Conservation (phyloP, 176 grass and related monocot species). For the Coix lacrymajobi region DNA sequence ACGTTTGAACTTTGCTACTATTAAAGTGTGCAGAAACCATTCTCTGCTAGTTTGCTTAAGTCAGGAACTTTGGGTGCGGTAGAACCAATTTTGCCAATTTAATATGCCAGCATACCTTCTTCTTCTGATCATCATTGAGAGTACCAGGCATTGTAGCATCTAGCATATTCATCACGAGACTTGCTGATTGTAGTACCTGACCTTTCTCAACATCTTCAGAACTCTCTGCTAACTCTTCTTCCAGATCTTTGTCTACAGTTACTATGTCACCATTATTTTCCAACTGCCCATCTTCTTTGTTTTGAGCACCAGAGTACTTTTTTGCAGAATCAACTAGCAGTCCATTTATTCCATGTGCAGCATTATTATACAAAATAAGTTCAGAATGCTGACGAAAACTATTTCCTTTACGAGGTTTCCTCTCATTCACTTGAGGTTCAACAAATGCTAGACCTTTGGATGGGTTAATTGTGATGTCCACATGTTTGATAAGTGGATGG, state of each 20-base stretch:
- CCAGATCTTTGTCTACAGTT: constrained; percentile 9
- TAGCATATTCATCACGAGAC: constrained; percentile 82
- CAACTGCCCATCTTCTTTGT: constrained; percentile 30
- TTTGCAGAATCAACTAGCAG: constrained; percentile 52
- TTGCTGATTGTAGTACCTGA: constrained; percentile 68
- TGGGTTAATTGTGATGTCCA: constrained; percentile 79
- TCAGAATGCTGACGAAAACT: constrained; percentile 25
- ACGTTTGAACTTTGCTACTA: not conserved
- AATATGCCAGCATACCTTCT: constrained; percentile 41
- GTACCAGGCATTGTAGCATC: constrained; percentile 88
- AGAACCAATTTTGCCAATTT: not conserved
- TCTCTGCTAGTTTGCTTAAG: not conserved
- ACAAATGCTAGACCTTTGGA: constrained; percentile 73
- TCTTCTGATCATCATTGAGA: constrained; percentile 77
- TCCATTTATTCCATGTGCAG: constrained; percentile 46
- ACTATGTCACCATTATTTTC: constrained; percentile 21
- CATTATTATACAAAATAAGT: constrained; percentile 38
- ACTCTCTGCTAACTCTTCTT: constrained; percentile 33
- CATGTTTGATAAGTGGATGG: constrained; percentile 90
- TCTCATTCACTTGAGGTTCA: constrained; percentile 40
- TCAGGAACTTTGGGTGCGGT: not conserved
- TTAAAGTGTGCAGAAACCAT: not conserved
- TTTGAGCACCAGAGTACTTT: constrained; percentile 36
- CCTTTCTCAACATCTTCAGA: constrained; percentile 61
- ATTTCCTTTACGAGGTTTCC: constrained; percentile 16